phyloP scores from a whole-genome alignment of 495 filamentous ascomycete genomes.

The Melanomma pulvis-pyrius region DNA sequence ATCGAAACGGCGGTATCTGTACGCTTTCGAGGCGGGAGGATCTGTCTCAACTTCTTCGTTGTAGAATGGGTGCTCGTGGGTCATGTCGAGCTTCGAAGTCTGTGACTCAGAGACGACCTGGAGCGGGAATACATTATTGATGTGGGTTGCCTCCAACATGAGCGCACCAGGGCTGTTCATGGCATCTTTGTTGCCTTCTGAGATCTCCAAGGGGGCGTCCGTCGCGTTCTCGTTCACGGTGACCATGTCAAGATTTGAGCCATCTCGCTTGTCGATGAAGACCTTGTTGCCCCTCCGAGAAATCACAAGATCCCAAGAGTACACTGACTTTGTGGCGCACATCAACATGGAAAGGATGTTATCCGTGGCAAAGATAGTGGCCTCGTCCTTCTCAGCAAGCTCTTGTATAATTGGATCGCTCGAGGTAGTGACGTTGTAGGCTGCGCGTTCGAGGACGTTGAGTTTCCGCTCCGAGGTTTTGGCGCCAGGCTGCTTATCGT shows the following conservation, averaged over 20 bases:
- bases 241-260: constrained; percentile 90
- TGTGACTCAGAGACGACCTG: constrained; percentile 87
- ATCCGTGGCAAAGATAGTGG: constrained; percentile 95
- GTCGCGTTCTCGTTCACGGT: constrained; percentile 99
- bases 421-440: constrained; percentile 96
- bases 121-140: constrained; percentile 98
- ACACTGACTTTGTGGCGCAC: constrained; percentile 92
- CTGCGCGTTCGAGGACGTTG: constrained; percentile 83
- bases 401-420: constrained; percentile 97
- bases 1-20: constrained; percentile 97
- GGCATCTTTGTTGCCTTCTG: constrained; percentile 89
- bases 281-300: constrained; percentile 88
- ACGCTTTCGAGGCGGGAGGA: constrained; percentile 89
- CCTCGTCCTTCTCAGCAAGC: constrained; percentile 92
- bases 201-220: constrained; percentile 86
- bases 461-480: constrained; percentile 86
- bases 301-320: constrained; percentile 97
- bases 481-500: constrained; percentile 82
- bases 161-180: constrained; percentile 91
- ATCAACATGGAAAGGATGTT: constrained; percentile 98
- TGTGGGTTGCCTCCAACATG: constrained; percentile 95
- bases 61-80: constrained; percentile 95
- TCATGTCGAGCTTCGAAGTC: constrained; percentile 74
- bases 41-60: constrained; percentile 89
- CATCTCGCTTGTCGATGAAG: constrained; percentile 97